These are phyloP conservation scores for Gossypium trilobum DNA, from an alignment of 441 rosid species.

Conservation along the genomic window DNA sequence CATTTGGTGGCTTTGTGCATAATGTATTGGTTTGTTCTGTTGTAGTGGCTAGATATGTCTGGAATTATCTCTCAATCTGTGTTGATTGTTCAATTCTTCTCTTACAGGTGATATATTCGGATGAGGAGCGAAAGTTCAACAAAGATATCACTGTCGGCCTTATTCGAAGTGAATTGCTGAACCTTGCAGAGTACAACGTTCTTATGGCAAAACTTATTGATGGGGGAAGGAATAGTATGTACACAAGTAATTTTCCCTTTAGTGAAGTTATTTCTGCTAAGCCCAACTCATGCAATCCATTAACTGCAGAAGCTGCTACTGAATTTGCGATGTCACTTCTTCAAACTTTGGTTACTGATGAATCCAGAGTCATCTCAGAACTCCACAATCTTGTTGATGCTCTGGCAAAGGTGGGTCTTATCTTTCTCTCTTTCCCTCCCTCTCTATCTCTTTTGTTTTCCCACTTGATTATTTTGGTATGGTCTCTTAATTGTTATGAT, in stretches of 20 bases:
- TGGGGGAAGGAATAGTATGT: constrained; percentile 93
- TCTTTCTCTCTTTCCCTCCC: constrained; percentile 10
- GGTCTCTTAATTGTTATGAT: constrained; percentile 7
- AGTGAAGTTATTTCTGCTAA: background rate
- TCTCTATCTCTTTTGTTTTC: background rate
- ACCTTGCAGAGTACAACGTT: constrained; percentile 89
- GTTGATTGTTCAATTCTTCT: constrained; percentile 8
- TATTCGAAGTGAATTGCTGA: constrained; percentile 71
- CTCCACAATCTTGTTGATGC: constrained; percentile 93
- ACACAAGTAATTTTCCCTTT: constrained; percentile 8
- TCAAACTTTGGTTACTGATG: constrained; percentile 71
- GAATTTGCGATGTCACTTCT: constrained; percentile 82
- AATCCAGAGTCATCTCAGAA: constrained; percentile 80
- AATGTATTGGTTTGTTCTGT: background rate
- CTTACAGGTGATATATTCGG: constrained; percentile 76
- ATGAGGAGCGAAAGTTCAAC: constrained; percentile 88
- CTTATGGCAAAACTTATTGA: constrained; percentile 94
- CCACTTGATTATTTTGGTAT: background rate
- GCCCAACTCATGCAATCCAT: constrained; percentile 21
- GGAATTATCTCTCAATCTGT: constrained; percentile 1
- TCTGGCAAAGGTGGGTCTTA: constrained; percentile 60
- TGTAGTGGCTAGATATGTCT: background rate
- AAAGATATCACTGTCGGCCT: constrained; percentile 84
- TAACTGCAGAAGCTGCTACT: constrained; percentile 73
- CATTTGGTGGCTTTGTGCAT: background rate